Evolutionary conservation across 1,139 yeast genomes (phyloP).

Genomic region (Zygosaccharomyces sapae): DNA sequence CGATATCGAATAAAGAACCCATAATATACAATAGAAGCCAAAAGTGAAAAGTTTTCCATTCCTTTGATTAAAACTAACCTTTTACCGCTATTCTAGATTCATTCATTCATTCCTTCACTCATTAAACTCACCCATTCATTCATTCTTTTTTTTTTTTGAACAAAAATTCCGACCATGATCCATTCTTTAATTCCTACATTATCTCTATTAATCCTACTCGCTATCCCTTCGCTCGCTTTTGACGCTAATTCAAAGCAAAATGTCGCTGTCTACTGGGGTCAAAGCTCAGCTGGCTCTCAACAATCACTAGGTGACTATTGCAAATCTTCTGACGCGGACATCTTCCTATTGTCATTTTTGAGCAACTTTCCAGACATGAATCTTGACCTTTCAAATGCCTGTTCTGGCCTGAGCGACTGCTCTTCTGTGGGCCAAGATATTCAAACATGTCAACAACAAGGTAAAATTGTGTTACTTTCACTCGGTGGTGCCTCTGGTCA

Average conservation of each 20-base stretch:
- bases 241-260: conserved; percentile 49
- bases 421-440: conserved; percentile 69
- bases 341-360: conserved; percentile 68
- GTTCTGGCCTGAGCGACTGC: conserved; percentile 60
- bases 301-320: conserved; percentile 64
- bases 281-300: conserved; percentile 75
- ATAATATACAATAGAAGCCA: background rate
- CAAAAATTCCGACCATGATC: conserved; percentile 7
- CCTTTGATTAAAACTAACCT: background rate
- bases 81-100: background rate
- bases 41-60: conserved; percentile 1
- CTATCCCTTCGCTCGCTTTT: conserved; percentile 35
- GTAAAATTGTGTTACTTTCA: conserved; percentile 74
- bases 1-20: background rate
- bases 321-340: conserved; percentile 62
- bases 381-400: conserved; percentile 69
- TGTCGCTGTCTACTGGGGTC: conserved; percentile 90
- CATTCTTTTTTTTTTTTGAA: conserved; percentile 2
- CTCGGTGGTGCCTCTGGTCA: conserved; percentile 84
- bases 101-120: background rate
- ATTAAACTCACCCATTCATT: background rate
- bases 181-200: conserved; percentile 12
- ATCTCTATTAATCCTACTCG: conserved; percentile 4
- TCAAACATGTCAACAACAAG: conserved; percentile 71
- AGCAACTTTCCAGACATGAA: conserved; percentile 54